Evolutionary conservation across 2,329 filamentous ascomycete genomes (phyloP), one percentile per base, ranked within the genome.

Genomic region (Calonectria hongkongensis): DNA sequence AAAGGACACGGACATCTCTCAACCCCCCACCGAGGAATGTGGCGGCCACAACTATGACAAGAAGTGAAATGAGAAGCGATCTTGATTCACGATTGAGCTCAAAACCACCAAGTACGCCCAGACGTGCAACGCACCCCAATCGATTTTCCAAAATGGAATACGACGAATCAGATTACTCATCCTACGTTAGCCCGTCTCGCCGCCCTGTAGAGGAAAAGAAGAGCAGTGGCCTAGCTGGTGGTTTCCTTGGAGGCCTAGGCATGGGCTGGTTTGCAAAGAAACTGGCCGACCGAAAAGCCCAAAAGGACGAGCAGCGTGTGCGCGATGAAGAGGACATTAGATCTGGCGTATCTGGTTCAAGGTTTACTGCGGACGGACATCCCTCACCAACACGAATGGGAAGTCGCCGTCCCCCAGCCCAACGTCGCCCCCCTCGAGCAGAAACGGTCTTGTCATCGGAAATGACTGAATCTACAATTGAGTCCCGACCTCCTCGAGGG

Each of bases 281-380:
- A 81, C 88, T 94, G 82, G 90, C 89, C 76, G 88, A 92, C 82
- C 84, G 91, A 77, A 85, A 85, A 64, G 81, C 85, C 72, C 86
- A 79, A 73, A 84, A 85, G 66, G 88, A 89, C 72, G 89, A 88
- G 63, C 87, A 88, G 36, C 85, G 88, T 47, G 45, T 84, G 5
- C 80, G 80, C 41, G 84, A 87, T 6, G 82, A 91, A 82, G 90
- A 92, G 68, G 87, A 92, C 2, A 78, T 84, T 75, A 88, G 91
- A 66, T 89, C 91, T 27, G 89, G 94, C 6, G 90, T 89, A 43
- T 88, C 89, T 39, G 87, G 89, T n/a, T 90, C 92, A 27, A 88
- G 88, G 77, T 95, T 91, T 73, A 95, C 93, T 2, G 93, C 91
- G 33, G 94, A 95, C 80, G 92, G 92, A 30, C 87, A 89, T 72